phyloP scores from a whole-genome alignment of 1,284 basidiomycete species.

The Ceratobasidium sp. region DNA sequence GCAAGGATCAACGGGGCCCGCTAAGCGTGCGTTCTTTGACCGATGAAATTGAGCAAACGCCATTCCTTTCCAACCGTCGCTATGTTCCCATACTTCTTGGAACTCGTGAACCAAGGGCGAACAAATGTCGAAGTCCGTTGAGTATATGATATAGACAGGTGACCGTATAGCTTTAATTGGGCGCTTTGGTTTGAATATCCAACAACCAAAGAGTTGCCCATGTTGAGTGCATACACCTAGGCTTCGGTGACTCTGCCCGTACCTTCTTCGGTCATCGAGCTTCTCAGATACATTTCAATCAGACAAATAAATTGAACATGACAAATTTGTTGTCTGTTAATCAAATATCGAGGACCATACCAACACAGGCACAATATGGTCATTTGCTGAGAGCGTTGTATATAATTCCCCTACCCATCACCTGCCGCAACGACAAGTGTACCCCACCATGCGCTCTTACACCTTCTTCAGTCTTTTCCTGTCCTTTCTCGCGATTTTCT shows the following conservation, averaged over 20 bases:
- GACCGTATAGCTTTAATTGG: background rate
- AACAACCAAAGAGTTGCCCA: too few species aligned
- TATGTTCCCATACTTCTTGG: background rate
- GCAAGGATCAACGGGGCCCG: too few species aligned
- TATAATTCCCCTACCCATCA: background rate
- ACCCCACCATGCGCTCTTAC: conserved; percentile 15
- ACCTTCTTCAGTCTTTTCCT: background rate
- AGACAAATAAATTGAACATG: too few species aligned
- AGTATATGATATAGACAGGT: background rate
- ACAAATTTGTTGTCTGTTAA: too few species aligned
- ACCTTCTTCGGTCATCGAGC: background rate
- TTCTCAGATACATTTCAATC: background rate
- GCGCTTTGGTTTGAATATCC: background rate
- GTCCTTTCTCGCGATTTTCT: background rate
- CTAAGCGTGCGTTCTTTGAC: too few species aligned
- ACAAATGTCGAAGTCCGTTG: background rate
- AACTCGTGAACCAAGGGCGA: background rate
- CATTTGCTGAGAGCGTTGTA: background rate
- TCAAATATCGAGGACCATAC: too few species aligned
- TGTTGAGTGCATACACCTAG: background rate
- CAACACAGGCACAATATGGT: too few species aligned
- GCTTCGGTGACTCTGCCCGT: background rate
- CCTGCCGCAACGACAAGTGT: background rate
- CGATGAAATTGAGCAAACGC: background rate
- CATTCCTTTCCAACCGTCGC: background rate